Conservation (phyloP, 2,329 filamentous ascomycete species). For the Pseudocercospora ulei region DNA sequence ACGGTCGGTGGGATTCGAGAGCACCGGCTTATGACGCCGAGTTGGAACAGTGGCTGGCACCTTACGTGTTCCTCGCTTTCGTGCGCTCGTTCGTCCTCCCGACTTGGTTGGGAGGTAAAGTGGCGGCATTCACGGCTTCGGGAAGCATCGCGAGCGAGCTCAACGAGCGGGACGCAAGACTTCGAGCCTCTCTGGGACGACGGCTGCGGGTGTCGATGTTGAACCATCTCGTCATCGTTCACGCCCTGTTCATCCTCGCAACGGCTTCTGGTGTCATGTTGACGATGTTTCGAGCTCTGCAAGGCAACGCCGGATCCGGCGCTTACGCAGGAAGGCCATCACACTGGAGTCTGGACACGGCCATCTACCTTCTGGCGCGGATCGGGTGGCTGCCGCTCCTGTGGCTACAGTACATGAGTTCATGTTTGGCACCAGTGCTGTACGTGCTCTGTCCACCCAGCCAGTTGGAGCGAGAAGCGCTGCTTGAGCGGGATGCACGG, state of each 20-base stretch:
- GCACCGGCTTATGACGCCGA: conserved; percentile 13
- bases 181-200: background rate
- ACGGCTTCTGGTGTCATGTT: conserved; percentile 2
- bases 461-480: conserved; percentile 50
- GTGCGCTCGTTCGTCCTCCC: conserved; percentile 3
- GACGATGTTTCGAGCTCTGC: conserved; percentile 1
- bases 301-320: background rate
- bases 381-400: conserved; percentile 54
- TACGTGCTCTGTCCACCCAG: conserved; percentile 53
- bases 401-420: conserved; percentile 37
- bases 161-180: conserved; percentile 11
- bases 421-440: conserved; percentile 40
- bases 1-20: conserved; percentile 10
- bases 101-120: conserved; percentile 46
- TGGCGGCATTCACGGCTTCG: conserved; percentile 52
- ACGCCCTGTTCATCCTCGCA: conserved; percentile 13
- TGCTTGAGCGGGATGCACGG: conserved; percentile 49
- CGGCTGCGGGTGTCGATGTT: conserved; percentile 9
- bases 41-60: conserved; percentile 10
- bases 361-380: conserved; percentile 49
- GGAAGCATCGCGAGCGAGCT: conserved; percentile 49
- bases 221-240: conserved; percentile 11
- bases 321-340: background rate
- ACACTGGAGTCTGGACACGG: conserved; percentile 8
- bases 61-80: conserved; percentile 10